Percentiles rank a stretch among this genome's conserved stretches.
Conservation (phyloP, 2,329 filamentous ascomycete genomes). For the Pyrenochaeta sp. region DNA sequence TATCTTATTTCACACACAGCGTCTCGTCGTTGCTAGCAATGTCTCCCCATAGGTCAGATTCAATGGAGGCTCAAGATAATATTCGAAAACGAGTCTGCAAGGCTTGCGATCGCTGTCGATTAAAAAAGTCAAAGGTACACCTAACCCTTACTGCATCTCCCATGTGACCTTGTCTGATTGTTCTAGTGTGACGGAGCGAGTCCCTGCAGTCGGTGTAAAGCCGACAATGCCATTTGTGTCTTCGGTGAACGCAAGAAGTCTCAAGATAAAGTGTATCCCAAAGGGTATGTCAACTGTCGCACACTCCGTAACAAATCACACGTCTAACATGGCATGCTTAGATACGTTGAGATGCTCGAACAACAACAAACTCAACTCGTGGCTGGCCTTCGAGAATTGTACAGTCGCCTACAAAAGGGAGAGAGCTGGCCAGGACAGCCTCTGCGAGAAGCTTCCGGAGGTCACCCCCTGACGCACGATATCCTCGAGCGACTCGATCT, state of each 20-base stretch:
- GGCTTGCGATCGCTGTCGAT: constrained; percentile 69
- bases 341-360: constrained; percentile 72
- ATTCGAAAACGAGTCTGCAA: constrained; percentile 70
- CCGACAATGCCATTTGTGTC: constrained; percentile 70
- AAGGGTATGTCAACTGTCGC: constrained; percentile 58
- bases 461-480: constrained; percentile 68
- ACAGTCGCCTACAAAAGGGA: constrained; percentile 60
- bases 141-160: neutral
- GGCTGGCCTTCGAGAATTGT: constrained; percentile 66
- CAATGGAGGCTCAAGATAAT: constrained; percentile 54
- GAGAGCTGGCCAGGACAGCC: constrained; percentile 64
- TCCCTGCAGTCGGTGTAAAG: constrained; percentile 68
- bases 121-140: constrained; percentile 71
- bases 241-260: constrained; percentile 72
- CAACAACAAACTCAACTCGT: constrained; percentile 70
- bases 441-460: constrained; percentile 60
- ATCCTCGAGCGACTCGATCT: constrained; percentile 67
- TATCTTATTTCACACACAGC: constrained; percentile 1
- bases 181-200: constrained; percentile 66
- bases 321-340: too few species aligned
- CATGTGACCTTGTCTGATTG: constrained; percentile 12
- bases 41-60: constrained; percentile 46
- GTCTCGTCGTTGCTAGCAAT: constrained; percentile 21
- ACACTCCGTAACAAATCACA: too few species aligned
- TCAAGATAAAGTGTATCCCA: constrained; percentile 73